Percentiles rank a stretch among this genome's conserved stretches.
Evolutionary conservation across 257 asterid species (phyloP).

Genomic region (Nicotiana undulata): DNA sequence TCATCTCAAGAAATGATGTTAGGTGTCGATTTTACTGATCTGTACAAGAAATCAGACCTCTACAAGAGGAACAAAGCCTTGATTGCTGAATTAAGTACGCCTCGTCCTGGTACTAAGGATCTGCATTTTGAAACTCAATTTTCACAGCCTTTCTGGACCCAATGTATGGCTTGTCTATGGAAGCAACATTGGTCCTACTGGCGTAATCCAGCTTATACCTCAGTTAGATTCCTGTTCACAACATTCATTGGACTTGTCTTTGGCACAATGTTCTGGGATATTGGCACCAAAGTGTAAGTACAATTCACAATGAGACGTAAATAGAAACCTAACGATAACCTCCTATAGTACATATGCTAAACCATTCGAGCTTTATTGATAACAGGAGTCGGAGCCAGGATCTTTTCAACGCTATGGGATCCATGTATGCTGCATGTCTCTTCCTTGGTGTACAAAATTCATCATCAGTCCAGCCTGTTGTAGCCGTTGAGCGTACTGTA

Average conservation of each 20-base stretch:
- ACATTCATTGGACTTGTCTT: slow-evolving; percentile 45
- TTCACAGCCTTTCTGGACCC: slow-evolving; percentile 55
- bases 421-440: slow-evolving; percentile 49
- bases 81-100: slow-evolving; percentile 53
- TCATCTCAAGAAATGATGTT: slow-evolving; percentile 47
- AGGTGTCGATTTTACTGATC: slow-evolving; percentile 51
- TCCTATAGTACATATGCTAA: background rate
- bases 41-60: slow-evolving; percentile 48
- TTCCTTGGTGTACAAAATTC: slow-evolving; percentile 59
- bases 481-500: slow-evolving; percentile 62
- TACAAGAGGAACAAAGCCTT: slow-evolving; percentile 62
- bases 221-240: slow-evolving; percentile 62
- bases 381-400: slow-evolving; percentile 42
- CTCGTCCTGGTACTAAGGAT: slow-evolving; percentile 67
- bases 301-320: background rate
- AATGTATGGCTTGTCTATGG: slow-evolving; percentile 82
- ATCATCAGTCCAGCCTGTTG: slow-evolving; percentile 66
- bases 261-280: slow-evolving; percentile 80
- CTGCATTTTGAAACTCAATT: slow-evolving; percentile 43
- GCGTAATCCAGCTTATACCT: slow-evolving; percentile 74
- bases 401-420: slow-evolving; percentile 57
- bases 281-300: slow-evolving; percentile 52
- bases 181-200: slow-evolving; percentile 81
- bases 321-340: background rate
- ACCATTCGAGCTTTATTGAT: background rate